Percentiles rank a stretch among this genome's conserved stretches.
Conservation (phyloP, 2,329 filamentous ascomycete species). For the Pochonia chlamydosporia region DNA sequence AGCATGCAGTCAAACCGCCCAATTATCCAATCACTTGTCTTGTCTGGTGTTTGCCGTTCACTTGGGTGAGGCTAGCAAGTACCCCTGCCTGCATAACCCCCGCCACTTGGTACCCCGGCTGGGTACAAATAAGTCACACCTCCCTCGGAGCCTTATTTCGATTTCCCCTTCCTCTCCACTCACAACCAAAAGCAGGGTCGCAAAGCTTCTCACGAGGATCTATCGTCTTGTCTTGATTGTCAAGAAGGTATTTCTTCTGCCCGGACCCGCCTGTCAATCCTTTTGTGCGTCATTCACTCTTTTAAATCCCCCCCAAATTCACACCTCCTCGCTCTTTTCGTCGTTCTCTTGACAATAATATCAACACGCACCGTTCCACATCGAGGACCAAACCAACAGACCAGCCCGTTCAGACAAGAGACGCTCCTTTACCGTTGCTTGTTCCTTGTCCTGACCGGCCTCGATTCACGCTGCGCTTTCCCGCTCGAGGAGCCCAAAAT, state of each 20-base stretch:
- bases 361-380: neutral
- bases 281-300: constrained; percentile 33
- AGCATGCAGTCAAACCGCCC: no score
- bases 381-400: constrained; percentile 13
- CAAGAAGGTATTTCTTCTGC: constrained; percentile 40
- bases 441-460: constrained; percentile 6
- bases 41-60: neutral
- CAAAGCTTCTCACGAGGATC: constrained; percentile 44
- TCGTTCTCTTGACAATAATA: constrained; percentile 39
- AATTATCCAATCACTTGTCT: neutral
- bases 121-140: constrained; percentile 8
- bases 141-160: constrained; percentile 11
- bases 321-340: constrained; percentile 43
- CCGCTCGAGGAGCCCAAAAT: constrained; percentile 6
- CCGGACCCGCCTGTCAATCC: constrained; percentile 51
- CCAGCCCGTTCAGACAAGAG: constrained; percentile 2
- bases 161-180: constrained; percentile 43
- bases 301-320: constrained; percentile 16
- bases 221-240: constrained; percentile 48
- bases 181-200: constrained; percentile 50
- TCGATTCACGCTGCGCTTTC: constrained; percentile 1
- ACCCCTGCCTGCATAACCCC: constrained; percentile 10
- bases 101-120: constrained; percentile 3
- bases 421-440: constrained; percentile 3
- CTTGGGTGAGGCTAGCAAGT: constrained; percentile 5